Evolutionary conservation across 768 basidiomycete genomes (phyloP), one percentile per base, ranked within the genome.

Genomic region (Hydnum rufescens): DNA sequence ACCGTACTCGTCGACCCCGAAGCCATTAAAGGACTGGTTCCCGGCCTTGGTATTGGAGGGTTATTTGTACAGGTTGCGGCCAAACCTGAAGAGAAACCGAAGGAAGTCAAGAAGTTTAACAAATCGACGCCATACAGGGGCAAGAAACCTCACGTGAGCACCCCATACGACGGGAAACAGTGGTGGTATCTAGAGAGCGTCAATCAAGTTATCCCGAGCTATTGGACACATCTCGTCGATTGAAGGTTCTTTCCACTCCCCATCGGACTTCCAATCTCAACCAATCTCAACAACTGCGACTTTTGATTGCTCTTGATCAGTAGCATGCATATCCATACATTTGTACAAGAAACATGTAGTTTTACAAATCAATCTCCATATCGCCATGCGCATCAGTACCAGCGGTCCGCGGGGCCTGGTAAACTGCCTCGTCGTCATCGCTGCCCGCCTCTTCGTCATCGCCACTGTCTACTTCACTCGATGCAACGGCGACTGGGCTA

Each of bases 11-110:
- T 82, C 8, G 68, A 73, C 34, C 70, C 72, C 4, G 63, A 64
- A 4, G 58, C 69, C 0, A 60, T 73, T 4, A 66, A 71, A 1
- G 63, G 64, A 32, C 58, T 81, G 32, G 58, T 61, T 3, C 64
- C 69, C 3, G 77, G 79, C 3, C 71, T 83, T 67, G 78, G 77
- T 0, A 57, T 84, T 13, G 72, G 71, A 3, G 80, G 74, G 19
- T 73, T 76, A 44, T 85, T 76, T 74, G 74, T 83, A 22, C 80
- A 86, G 64, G 67, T 83, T 8, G 74, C 65, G 28, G 70, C 74
- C 26, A 6, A 25, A 5, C 49, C 30, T 32, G 31, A 29, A 13
- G 16, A 8, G 13, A 6, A 8, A 13, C 26, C 49, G 23, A 6
- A 25, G 6, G 25, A 47, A 26, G 8, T 6, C 6, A 25, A 25